phyloP scores from a whole-genome alignment of 768 basidiomycete species.

The Strobilomyces dryophilus region DNA sequence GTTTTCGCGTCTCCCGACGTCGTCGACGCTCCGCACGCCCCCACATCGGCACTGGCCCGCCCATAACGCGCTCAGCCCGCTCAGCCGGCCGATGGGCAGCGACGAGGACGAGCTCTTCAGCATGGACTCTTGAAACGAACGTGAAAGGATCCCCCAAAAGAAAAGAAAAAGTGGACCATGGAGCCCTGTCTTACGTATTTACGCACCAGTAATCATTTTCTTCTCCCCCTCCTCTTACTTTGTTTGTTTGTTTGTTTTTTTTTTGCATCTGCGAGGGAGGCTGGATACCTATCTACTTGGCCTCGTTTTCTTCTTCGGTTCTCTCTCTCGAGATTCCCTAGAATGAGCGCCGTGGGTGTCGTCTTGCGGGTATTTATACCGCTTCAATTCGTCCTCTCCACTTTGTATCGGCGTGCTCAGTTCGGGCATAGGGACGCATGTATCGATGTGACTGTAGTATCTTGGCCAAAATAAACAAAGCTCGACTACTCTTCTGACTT shows the following conservation, averaged over 20 bases:
- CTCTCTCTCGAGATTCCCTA: conserved; percentile 2
- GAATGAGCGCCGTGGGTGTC: neutral
- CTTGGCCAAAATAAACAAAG: conserved; percentile 14
- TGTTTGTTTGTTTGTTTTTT: conserved; percentile 9
- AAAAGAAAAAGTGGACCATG: conserved; percentile 8
- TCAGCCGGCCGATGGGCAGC: conserved; percentile 52
- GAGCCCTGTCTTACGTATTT: conserved; percentile 20
- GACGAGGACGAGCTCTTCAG: conserved; percentile 68
- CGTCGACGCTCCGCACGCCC: conserved; percentile 25
- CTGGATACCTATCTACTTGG: conserved; percentile 31
- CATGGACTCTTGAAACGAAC: conserved; percentile 42
- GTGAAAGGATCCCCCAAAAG: neutral
- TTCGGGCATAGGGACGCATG: conserved; percentile 11
- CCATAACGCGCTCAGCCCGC: conserved; percentile 48
- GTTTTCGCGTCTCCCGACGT: conserved; percentile 44
- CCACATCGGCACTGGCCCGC: conserved; percentile 35
- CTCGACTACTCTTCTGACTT: conserved; percentile 16
- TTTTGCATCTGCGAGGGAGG: conserved; percentile 21
- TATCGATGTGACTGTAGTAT: conserved; percentile 19
- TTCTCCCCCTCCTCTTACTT: no score
- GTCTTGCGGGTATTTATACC: conserved; percentile 26
- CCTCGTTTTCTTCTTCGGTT: conserved; percentile 6
- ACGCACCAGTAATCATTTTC: conserved; percentile 22
- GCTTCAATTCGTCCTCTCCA: conserved; percentile 1
- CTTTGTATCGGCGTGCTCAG: conserved; percentile 7